Evolutionary conservation across 2,329 filamentous ascomycete species (phyloP), one percentile per base, ranked within the genome.

Genomic region (Neofusicoccum umdonicola): DNA sequence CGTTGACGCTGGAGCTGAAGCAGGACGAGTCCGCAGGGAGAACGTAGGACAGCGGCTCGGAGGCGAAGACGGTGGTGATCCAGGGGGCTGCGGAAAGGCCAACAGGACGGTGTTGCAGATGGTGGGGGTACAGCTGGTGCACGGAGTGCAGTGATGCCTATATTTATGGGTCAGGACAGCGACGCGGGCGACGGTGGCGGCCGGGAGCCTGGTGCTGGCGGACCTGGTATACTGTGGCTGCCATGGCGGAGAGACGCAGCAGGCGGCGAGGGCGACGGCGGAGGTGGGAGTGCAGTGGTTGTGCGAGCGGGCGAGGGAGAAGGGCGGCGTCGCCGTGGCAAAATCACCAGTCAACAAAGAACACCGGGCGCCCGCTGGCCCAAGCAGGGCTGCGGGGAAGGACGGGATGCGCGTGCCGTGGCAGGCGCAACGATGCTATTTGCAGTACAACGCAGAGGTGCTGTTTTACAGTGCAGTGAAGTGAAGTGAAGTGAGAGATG

Each of bases 121-220:
- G 27, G 3, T 12, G 15, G 27, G 56, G 41, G 47, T 34, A 44
- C 22, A 12, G 37, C 8, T 56, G 37, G 54, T 57, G 54, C 54
- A 57, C 56, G 41, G 56, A 47, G 27, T 27, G 27, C 42, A 19
- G 56, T 60, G 56, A n/a, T 60, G 41, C 56, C 56, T 60, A 47
- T 35, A 35, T 60, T 47, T 47, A 60, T 60, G 56, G 56, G 56
- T 60, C 56, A 60, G 54, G 39, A 13, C 19, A 22, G 37, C n/a
- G 37, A 44, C 27, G 11, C 22, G n/a, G 56, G 56, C 31, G 27
- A 22, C 22, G 13, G 27, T 60, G 42, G 56, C 42, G 56, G n/a
- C 15, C 41, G 31, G 42, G 22, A 37, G 56, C 41, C 56, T 60
- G 42, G 54, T 34, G 54, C 22, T 4, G n/a, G 56, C 41, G 42